Percentiles rank a stretch among this genome's conserved stretches.
phyloP scores from a whole-genome alignment of 2,329 filamentous ascomycete species.

The Penicillium sp. region DNA sequence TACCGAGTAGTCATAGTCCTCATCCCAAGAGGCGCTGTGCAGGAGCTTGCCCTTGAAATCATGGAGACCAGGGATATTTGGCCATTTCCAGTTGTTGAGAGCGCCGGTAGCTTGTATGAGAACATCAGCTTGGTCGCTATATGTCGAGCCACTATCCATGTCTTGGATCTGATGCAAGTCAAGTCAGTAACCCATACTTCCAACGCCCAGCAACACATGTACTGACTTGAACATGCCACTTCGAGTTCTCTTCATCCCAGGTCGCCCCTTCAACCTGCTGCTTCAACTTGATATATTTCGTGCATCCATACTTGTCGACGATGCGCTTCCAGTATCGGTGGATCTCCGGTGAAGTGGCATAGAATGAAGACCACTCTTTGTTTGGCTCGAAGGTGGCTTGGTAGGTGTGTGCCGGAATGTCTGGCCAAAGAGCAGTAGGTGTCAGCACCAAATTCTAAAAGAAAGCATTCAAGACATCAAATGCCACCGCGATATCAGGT shows the following conservation, averaged over 20 bases:
- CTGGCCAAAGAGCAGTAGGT: slow-evolving; percentile 24
- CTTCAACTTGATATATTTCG: slow-evolving; percentile 55
- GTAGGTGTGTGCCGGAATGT: slow-evolving; percentile 57
- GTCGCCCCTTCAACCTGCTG: slow-evolving; percentile 52
- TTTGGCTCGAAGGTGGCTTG: slow-evolving; percentile 59
- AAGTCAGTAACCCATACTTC: slow-evolving; percentile 4
- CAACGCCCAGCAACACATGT: too few species aligned
- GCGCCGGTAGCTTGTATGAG: slow-evolving; percentile 49
- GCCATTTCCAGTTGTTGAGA: slow-evolving; percentile 53
- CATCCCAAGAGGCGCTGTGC: slow-evolving; percentile 54
- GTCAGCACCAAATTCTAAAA: not conserved
- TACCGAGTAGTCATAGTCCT: slow-evolving; percentile 42
- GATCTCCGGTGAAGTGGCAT: slow-evolving; percentile 56
- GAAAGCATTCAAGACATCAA: not conserved
- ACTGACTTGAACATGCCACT: slow-evolving; percentile 39
- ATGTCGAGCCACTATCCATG: slow-evolving; percentile 26
- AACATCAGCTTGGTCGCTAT: slow-evolving; percentile 41
- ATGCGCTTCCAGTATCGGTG: slow-evolving; percentile 56
- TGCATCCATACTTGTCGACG: slow-evolving; percentile 52
- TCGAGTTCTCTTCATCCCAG: slow-evolving; percentile 50
- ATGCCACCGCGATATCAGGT: not conserved
- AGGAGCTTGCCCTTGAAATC: slow-evolving; percentile 54
- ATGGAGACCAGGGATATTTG: slow-evolving; percentile 54
- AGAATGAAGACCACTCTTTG: slow-evolving; percentile 57
- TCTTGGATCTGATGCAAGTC: slow-evolving; percentile 32